Base-by-base conservation (phyloP, 495 filamentous ascomycete species). In the Penicillium nucicola region DNA sequence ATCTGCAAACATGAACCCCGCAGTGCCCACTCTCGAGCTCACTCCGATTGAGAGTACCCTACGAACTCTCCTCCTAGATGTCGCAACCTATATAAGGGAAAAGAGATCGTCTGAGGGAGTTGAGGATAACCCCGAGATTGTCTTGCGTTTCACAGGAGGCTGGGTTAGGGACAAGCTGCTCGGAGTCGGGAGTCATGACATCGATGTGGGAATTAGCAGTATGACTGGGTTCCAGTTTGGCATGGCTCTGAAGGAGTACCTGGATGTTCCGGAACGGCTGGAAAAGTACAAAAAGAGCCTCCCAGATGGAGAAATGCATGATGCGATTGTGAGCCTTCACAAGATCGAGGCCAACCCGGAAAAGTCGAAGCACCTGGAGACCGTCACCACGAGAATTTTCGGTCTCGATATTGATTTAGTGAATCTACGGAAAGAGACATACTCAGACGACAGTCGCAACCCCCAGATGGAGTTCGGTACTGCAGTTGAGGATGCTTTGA, bases 81-180 rank as follows among this genome's bases (percentile, higher is more conserved):
- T 88, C 30, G 88, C 87, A 32, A 60, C 77, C 19, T 84, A 84
- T 67, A 85, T 90, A 52, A 77, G 84, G 49, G 61, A 79, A 13
- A 73, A 78, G n/a, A 67, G 74, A 9, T 59, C 61, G 34, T 46
- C 59, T 13, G 58, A 73, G 25, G 76, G 78, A 42, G 75, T 32
- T 2, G 50, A 22, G n/a, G 46, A 61, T 47, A 48, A 13, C 12
- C 57, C 65, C 1, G 52, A 61, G n/a, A 70, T 68, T 0, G 65
- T 74, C 4, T 53, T 99, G 14, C 87, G 93, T 11, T 97, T 92
- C 70, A 92, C 95, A 11, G 93, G 93, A 34, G 93, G 93, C n/a
- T 99, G 93, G 93, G 95, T 99, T 22, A 84, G 93, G 33, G 93
- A 99, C 76, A 97, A 96, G 76, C 79, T 99, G 8, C 78, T 99